Evolutionary conservation across 257 asterid genomes (phyloP), one percentile per base, ranked within the genome.

Genomic region (Vinca minor): DNA sequence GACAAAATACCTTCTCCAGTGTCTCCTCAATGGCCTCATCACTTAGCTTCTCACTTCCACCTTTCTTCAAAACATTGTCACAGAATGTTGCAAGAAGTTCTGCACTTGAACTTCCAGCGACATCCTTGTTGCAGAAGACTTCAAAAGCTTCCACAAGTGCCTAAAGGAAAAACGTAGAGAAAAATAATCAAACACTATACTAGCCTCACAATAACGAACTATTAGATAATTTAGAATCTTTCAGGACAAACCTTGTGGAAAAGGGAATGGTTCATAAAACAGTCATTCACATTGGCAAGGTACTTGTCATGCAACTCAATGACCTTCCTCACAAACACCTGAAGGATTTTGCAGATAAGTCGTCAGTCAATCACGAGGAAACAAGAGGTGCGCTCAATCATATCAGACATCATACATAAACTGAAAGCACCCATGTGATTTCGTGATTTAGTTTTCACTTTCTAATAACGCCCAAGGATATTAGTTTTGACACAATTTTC

Each of bases 71-170:
- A 76, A 94, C 84, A 83, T 90, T 94, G 79, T 94, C 99, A 53
- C 99, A 94, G 76, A 87, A 94, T 55, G 99, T 85, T 39, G 99
- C 97, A 6, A 94, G 95, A 73, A 94, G 96, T 73, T 94, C 99
- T 0, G 99, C 99, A 62, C 92, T 89, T 14, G 99, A 90, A 77
- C 95, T 94, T 73, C 99, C 99, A 74, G 95, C 94, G 72, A 94
- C 93, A 41, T 96, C 96, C 77, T 93, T 93, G 80, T 93, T 93
- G 85, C 99, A 93, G 71, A 94, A 94, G 60, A 84, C 82, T 74
- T 94, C 99, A 71, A 94, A 94, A 62, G 99, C 99, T 79, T 94
- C 99, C 74, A 90, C 90, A 48, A 94, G 96, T 73, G 99, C 99
- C 99, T 93, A 53, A 36, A 56, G 38, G 59, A 65, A 31, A 32